Percentiles rank a stretch among this genome's conserved stretches.
phyloP scores from a whole-genome alignment of 257 asterid genomes.

The Nicotiana paniculata region DNA sequence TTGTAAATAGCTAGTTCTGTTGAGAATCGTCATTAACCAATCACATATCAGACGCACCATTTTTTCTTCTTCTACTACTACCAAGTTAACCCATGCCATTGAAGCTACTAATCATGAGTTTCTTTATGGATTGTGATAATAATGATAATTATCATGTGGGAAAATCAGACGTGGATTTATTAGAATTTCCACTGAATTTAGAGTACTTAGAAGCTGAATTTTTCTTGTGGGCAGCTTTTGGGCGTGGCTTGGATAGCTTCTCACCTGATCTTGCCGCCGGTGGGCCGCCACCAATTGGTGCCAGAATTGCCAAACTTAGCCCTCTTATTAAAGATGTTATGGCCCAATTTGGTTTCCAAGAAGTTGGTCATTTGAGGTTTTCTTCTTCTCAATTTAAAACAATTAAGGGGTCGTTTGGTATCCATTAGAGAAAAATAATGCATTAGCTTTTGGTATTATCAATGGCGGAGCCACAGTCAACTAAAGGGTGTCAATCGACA shows the following conservation, averaged over 20 bases:
- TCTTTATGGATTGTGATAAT: background rate
- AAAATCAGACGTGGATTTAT: constrained; percentile 34
- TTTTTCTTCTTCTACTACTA: background rate
- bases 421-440: too few relatives aligned
- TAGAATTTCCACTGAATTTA: constrained; percentile 66
- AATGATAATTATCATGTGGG: constrained; percentile 12
- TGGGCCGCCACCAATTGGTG: constrained; percentile 65
- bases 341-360: constrained; percentile 66
- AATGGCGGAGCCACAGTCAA: too few relatives aligned
- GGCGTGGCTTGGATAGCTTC: constrained; percentile 43
- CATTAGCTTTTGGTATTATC: too few relatives aligned
- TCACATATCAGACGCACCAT: too few relatives aligned
- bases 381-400: background rate
- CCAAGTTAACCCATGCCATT: background rate
- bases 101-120: background rate
- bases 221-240: constrained; percentile 58
- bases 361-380: constrained; percentile 83
- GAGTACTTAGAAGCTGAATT: constrained; percentile 81
- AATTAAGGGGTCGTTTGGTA: too few relatives aligned
- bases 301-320: constrained; percentile 32
- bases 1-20: too few relatives aligned
- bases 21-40: too few relatives aligned
- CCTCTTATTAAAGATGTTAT: constrained; percentile 42
- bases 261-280: constrained; percentile 44
- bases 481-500: too few relatives aligned